A percentile compares a stretch with the other conserved stretches of the same genome.
These are phyloP conservation scores for Nemania abortiva DNA, from an alignment of 2,329 filamentous ascomycete genomes.

Conservation along the genomic window DNA sequence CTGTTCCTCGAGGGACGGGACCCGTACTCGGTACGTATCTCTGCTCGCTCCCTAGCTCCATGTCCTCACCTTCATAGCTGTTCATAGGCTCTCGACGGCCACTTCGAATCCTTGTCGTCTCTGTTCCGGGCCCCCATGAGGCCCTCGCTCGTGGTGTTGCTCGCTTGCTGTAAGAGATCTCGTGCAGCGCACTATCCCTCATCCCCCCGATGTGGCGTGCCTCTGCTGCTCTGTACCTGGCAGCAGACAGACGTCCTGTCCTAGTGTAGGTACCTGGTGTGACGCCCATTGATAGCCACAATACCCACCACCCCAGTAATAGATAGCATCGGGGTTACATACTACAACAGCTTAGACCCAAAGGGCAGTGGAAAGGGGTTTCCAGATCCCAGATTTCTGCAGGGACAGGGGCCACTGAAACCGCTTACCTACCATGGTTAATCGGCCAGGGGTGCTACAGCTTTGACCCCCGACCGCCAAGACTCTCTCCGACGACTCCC, in stretches of 20 bases:
- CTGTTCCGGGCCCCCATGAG: constrained; percentile 29
- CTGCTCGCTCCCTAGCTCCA: constrained; percentile 1
- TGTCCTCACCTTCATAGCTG: neutral
- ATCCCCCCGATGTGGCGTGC: constrained; percentile 20
- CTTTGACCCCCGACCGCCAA: constrained; percentile 40
- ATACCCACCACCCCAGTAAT: constrained; percentile 34
- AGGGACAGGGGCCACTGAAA: constrained; percentile 51
- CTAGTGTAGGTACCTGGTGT: constrained; percentile 14
- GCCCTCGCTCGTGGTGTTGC: constrained; percentile 15
- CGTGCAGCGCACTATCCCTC: constrained; percentile 23
- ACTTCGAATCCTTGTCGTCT: constrained; percentile 27
- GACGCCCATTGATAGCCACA: constrained; percentile 32
- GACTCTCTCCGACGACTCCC: constrained; percentile 28
- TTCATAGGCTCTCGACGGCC: neutral
- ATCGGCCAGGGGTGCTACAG: constrained; percentile 41
- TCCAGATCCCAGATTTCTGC: constrained; percentile 48
- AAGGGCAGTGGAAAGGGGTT: constrained; percentile 37
- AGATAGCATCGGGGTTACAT: constrained; percentile 44
- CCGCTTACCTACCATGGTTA: constrained; percentile 47
- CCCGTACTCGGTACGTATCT: constrained; percentile 12
- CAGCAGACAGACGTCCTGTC: neutral
- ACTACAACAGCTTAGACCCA: constrained; percentile 46
- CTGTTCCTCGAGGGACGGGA: constrained; percentile 24
- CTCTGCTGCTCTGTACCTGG: constrained; percentile 1
- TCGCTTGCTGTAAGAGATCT: constrained; percentile 32